Percentiles rank a stretch among this genome's conserved stretches.
Evolutionary conservation across 805 yeast genomes (phyloP).

Genomic region (Nakazawaea peltata): DNA sequence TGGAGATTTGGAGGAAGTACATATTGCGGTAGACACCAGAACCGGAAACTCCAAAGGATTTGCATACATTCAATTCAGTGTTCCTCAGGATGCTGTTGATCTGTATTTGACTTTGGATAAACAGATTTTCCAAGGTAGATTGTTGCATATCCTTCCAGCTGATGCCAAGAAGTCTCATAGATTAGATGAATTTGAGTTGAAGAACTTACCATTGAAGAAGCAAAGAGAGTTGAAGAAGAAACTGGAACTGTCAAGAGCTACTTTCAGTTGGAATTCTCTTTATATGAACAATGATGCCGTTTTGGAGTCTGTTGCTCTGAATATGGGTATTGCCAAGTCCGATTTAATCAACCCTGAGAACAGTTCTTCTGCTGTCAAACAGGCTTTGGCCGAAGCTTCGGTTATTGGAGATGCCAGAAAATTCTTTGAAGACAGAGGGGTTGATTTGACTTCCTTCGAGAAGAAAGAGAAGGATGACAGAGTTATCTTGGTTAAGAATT

Average conservation of each 20-base stretch:
- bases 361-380: conserved; percentile 86
- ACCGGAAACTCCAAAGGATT: conserved; percentile 90
- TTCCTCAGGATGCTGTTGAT: conserved; percentile 60
- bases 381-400: conserved; percentile 95
- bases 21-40: conserved; percentile 84
- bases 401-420: conserved; percentile 86
- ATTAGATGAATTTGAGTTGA: conserved; percentile 84
- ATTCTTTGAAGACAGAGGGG: conserved; percentile 79
- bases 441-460: conserved; percentile 68
- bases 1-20: conserved; percentile 82
- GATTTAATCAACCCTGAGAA: conserved; percentile 84
- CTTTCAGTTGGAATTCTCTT: conserved; percentile 92
- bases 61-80: conserved; percentile 72
- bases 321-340: conserved; percentile 75
- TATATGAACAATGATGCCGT: conserved; percentile 91
- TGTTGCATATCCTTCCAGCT: conserved; percentile 83
- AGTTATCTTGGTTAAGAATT: conserved; percentile 78
- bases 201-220: conserved; percentile 86
- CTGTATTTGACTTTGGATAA: conserved; percentile 77
- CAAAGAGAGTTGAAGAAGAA: conserved; percentile 81
- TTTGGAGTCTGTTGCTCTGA: conserved; percentile 77
- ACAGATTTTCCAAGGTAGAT: conserved; percentile 88
- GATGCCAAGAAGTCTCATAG: conserved; percentile 74
- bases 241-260: conserved; percentile 75
- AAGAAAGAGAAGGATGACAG: conserved; percentile 70